Conservation (phyloP, 2,329 filamentous ascomycete genomes). For the Coniochaeta sp. region DNA sequence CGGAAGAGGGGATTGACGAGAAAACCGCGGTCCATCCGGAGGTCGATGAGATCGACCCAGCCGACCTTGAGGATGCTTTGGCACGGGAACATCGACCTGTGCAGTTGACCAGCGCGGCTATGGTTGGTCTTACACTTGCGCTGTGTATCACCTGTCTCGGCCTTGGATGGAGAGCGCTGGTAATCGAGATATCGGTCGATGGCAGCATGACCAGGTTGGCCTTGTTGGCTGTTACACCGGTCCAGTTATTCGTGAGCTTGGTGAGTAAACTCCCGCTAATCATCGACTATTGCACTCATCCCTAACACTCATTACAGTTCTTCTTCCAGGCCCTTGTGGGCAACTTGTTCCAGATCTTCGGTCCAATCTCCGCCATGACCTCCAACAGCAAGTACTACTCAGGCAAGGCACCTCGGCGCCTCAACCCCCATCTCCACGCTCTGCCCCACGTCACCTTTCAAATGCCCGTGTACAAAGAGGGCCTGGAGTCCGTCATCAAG, state of each 20-base stretch:
- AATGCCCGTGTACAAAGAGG: conserved; percentile 45
- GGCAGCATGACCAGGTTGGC: conserved; percentile 44
- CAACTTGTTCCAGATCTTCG: conserved; percentile 42
- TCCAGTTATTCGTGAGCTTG: conserved; percentile 53
- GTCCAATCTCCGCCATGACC: conserved; percentile 37
- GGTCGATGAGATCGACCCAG: conserved; percentile 35
- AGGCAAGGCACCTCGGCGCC: conserved; percentile 26
- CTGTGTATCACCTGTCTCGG: conserved; percentile 48
- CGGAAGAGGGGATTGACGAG: conserved; percentile 33
- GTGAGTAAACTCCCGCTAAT: conserved; percentile 20
- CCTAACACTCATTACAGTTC: conserved; percentile 21
- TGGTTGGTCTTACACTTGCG: conserved; percentile 44
- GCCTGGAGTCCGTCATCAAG: conserved; percentile 39
- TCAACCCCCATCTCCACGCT: conserved; percentile 28
- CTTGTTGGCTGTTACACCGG: conserved; percentile 42
- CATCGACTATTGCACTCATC: not conserved
- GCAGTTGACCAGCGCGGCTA: conserved; percentile 46
- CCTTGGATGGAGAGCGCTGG: conserved; percentile 47
- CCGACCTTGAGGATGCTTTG: conserved; percentile 30
- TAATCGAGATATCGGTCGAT: conserved; percentile 47
- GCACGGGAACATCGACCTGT: conserved; percentile 38
- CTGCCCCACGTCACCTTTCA: conserved; percentile 43
- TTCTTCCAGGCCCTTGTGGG: conserved; percentile 44
- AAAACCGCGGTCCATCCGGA: conserved; percentile 22
- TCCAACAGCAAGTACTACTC: conserved; percentile 41